Conservation (phyloP, 345 rosid genomes). For the Salix udensis region DNA sequence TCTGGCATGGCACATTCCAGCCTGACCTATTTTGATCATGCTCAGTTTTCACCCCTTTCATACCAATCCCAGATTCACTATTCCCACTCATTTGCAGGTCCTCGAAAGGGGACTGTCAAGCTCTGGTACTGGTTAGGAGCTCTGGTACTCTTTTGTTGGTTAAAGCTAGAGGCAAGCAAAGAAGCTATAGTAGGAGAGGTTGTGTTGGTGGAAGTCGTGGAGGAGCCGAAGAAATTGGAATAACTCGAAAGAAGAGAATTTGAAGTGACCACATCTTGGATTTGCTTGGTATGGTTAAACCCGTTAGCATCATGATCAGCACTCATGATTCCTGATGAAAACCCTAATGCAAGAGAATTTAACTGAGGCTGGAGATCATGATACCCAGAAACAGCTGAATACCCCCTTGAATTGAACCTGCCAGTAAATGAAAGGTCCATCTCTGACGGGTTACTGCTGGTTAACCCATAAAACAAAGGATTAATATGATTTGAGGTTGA, state of each 20-base stretch:
- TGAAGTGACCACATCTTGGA: slow-evolving; percentile 37
- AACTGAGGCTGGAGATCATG: slow-evolving; percentile 48
- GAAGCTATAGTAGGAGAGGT: slow-evolving; percentile 44
- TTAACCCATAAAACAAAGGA: slow-evolving; percentile 60
- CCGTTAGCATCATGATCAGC: slow-evolving; percentile 24
- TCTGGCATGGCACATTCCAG: slow-evolving; percentile 35
- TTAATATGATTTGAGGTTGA: slow-evolving; percentile 45
- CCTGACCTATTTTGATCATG: slow-evolving; percentile 35
- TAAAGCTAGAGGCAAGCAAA: slow-evolving; percentile 49
- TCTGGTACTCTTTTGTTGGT: slow-evolving; percentile 37
- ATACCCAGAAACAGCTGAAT: slow-evolving; percentile 37
- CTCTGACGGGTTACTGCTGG: slow-evolving; percentile 38
- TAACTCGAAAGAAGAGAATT: slow-evolving; percentile 48
- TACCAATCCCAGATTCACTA: slow-evolving; percentile 25
- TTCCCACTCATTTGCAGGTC: slow-evolving; percentile 45
- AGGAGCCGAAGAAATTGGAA: slow-evolving; percentile 35
- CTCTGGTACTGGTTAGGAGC: slow-evolving; percentile 39
- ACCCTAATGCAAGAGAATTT: slow-evolving; percentile 58
- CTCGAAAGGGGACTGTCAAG: slow-evolving; percentile 38
- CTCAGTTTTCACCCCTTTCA: slow-evolving; percentile 47
- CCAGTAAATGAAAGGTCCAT: slow-evolving; percentile 44
- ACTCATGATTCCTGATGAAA: slow-evolving; percentile 41
- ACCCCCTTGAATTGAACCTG: slow-evolving; percentile 42
- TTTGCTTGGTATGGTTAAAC: slow-evolving; percentile 26
- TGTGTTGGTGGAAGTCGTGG: slow-evolving; percentile 17